Evolutionary conservation across 129 eudicot genomes (phyloP), one percentile per base, ranked within the genome.

Genomic region (Saposhnikovia divaricata): DNA sequence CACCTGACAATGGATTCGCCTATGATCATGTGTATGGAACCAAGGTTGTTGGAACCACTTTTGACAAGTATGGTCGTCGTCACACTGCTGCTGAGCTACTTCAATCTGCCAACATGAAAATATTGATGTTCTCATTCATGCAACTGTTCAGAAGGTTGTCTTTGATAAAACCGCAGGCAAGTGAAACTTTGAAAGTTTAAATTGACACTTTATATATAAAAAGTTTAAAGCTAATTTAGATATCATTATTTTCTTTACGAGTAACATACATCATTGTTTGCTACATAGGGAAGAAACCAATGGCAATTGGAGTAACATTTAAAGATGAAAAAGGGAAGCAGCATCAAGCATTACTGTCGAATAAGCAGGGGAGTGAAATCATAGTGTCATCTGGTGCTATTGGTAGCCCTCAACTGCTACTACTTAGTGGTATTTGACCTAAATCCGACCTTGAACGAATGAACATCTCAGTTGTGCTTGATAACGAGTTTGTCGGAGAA

Each of bases 1-100:
- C 97, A 2, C 97, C 98, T 7, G 80, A 83, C 87, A 94, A 91
- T 71, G 98, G 98, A 16, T 94, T 88, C 87, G 90, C 98, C 21
- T 94, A 88, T 75, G 97, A 94, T 79, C 98, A 94, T 72, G 31
- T 91, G 73, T 89, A 90, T 61, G 98, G 98, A 65, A 94, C 98
- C 75, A 94, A 94, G 71, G 83, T 94, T 19, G 97, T 97, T 9
- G 98, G 98, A 10, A 95, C 93, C 21, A 92, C 88, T 61, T 95
- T 95, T 59, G 97, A 95, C 61, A 84, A 82, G 51, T 82, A 68
- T 40, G 98, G 93, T 8, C 91, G 90, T 39, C 97, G 98, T 76
- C 94, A 90, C 86, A 86, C 96, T 4, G 93, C 96, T 12, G 96
- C 96, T 2, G 97, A 95, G 87, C 85, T 95, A 71, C 89, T 95